Evolutionary conservation across 148 eudicot genomes (phyloP), one percentile per base, ranked within the genome.

Genomic region (Nyssa sinensis): DNA sequence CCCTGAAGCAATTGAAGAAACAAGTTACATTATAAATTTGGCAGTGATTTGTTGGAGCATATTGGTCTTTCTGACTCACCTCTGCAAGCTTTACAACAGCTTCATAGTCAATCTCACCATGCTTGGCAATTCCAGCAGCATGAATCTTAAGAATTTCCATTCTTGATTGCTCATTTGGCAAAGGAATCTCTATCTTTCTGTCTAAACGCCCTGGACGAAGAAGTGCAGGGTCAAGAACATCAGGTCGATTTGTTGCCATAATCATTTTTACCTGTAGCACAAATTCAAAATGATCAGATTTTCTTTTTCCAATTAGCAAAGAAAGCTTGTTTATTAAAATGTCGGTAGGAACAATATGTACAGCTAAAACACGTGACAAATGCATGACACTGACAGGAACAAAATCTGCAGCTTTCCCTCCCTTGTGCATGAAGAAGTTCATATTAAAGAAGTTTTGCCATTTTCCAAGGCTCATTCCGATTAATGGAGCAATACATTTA

Each of bases 161-260:
- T 81, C 99, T 90, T 37, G 99, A 96, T 82, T 93, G 99, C 70
- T 96, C 98, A 86, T 96, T 96, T n/a, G 99, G 99, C 81, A 96
- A 84, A 2, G 98, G 99, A 33, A 96, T 96, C 81, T 96, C 98
- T 16, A 96, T 96, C 83, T 96, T 96, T 84, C 99, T 89, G 73
- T 96, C 99, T 58, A 95, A 80, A 33, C 99, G 93, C 33, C 99
- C 99, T 29, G 99, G 99, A 60, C 99, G 96, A 73, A 95, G 99
- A 81, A 95, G 99, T 27, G 99, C 99, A 61, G 99, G 99, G 84
- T 95, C 99, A 62, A 95, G 73, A 55, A 95, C 99, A 91, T 95
- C 98, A 30, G 98, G 99, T 77, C 98, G 87, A 75, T 96, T 96
- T 68, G 99, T 96, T 35, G 98, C 99, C 99, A 96, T 95, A 7